These are phyloP conservation scores for Vitis vinifera DNA, from an alignment of 164 flowering plant species.

Conservation along the genomic window ASM3070453v1 NC_081813.1:17837001-17837500, in stretches of 20 bases:
- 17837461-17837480: background rate
- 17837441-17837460: background rate
- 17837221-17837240: constrained; percentile 1
- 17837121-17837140: background rate
- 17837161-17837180: background rate
- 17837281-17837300: background rate
- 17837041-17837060: constrained; percentile 1
- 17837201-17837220: background rate
- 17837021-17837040: constrained; percentile 4
- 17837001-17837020: constrained; percentile 1
- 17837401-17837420: background rate
- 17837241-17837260: background rate
- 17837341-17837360: background rate
- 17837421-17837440: background rate
- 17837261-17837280: background rate
- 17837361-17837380: background rate
- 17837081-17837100: constrained; percentile 13
- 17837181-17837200: background rate
- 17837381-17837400: background rate
- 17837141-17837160: constrained; percentile 6
- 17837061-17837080: constrained; percentile 2
- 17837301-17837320: background rate
- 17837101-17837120: constrained; percentile 8
- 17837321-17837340: background rate
- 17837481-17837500: background rate